Base-by-base conservation (phyloP, 371 early-diverging fungal genomes). In the Basidiobolus meristosporus region DNA sequence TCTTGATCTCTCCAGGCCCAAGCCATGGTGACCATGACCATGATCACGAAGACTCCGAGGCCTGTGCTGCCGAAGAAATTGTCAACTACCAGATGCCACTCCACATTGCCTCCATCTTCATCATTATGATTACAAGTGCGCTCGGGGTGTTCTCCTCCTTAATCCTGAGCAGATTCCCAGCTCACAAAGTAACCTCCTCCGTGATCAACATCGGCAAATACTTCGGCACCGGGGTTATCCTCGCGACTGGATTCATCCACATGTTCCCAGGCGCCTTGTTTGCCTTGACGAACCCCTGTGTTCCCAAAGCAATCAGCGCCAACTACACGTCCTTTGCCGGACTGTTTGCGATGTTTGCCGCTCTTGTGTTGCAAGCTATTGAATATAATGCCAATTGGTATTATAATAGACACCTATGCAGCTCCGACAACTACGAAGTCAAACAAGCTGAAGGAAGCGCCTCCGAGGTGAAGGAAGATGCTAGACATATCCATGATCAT, bases 201-300 rank as follows among this genome's bases (percentile, higher is more conserved):
- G 6, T 39, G 10, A 10, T 39, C n/a, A 32, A 23, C n/a, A 11
- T 59, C 22, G 57, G 60, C 41, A 76, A 73, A 47, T 59, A 63
- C 46, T 63, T 83, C 43, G 80, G 83, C 40, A 76, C 77, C 1
- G 86, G 86, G 40, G 71, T 86, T 10, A 79, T 86, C 39, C 62
- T 83, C 40, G 68, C 79, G 1, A 80, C 81, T 4, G 82, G 76
- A 9, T 76, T 83, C 38, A 65, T 85, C 43, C 86, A 85, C 52
- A 60, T 57, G 50, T 42, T 72, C 23, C 64, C 68, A 0, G 56
- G 48, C n/a, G 63, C 67, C 11, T 42, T 47, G 37, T 54, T 48
- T 11, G 48, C 47, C 15, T 47, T 73, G 30, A 51, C 50, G 18
- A 52, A 65, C 47, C 52, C 59, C 22, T 68, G 68, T 38, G 44